Evolutionary conservation across 768 basidiomycete species (phyloP), one percentile per base, ranked within the genome.

Genomic region (Sarcomyxa edulis): DNA sequence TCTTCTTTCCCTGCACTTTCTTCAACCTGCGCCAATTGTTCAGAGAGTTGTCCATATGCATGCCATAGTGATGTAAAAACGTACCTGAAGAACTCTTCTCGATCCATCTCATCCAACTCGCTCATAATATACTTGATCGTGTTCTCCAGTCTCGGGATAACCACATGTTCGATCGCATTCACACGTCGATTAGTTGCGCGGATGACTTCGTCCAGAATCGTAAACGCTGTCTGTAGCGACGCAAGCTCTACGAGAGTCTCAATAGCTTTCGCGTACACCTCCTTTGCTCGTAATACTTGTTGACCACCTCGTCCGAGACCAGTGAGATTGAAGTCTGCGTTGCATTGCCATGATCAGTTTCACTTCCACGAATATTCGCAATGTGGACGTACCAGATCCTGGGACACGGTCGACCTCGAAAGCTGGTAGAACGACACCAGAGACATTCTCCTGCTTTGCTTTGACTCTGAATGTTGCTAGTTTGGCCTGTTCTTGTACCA

Each of bases 151-250:
- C 85, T 76, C 12, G 96, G 96, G 42, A 99, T 97, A 50, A 99
- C 71, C 48, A 99, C 82, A 57, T 99, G 92, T 52, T 99, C 96
- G 48, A 99, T 95, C 3, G 96, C 96, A 54, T 99, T 99, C 27
- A 99, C 96, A 46, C 96, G 82, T 36, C 96, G 87, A 61, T 98
- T 99, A 25, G 96, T 98, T n/a, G 94, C 92, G 32, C 91, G 87
- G 54, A 99, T 99, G 44, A 98, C 96, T 64, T 98, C 96, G 62
- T 99, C 96, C 25, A 99, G 78, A 49, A 98, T 97, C 41, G 84
- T 95, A 67, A 99, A 99, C 4, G 96, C 96, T 0, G 96, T 98
- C 66, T 98, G 87, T 28, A 99, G 68, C 9, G 92, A 95, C 1
- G 96, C 96, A 24, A 99, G 78, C 61, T 99, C 95, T 26, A 99